A percentile compares a stretch with the other conserved stretches of the same genome.
Evolutionary conservation across 148 eudicot genomes (phyloP).

Genomic region (Suaeda aralocaspica): DNA sequence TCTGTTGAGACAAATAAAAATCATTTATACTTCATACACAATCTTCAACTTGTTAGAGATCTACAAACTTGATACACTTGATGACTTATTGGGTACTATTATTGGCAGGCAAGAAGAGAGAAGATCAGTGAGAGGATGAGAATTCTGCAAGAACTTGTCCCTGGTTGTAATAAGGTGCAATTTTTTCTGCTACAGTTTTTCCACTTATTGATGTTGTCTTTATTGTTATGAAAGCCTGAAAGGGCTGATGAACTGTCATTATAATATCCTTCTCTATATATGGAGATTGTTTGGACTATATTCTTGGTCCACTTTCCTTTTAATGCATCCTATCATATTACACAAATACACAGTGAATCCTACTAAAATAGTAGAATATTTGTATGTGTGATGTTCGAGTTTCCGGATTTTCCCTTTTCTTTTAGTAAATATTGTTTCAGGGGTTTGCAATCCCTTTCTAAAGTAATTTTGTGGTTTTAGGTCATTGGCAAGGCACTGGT

Average conservation of each 20-base stretch:
- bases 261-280: not conserved
- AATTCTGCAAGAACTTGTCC: constrained; percentile 84
- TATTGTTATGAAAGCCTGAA: not conserved
- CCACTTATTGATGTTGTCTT: not conserved
- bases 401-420: not conserved
- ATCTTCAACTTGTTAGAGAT: not conserved
- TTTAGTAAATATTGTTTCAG: not conserved
- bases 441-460: constrained; percentile 1
- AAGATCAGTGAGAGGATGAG: constrained; percentile 93
- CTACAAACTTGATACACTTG: not conserved
- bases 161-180: constrained; percentile 74
- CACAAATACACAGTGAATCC: not conserved
- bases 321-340: not conserved
- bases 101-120: constrained; percentile 82
- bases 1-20: not conserved
- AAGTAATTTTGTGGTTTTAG: constrained; percentile 37
- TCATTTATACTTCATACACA: too few species aligned
- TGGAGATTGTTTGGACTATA: not conserved
- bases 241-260: constrained; percentile 9
- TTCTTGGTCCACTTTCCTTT: not conserved
- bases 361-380: constrained; percentile 2
- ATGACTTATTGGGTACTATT: constrained; percentile 3
- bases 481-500: constrained; percentile 92
- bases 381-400: not conserved
- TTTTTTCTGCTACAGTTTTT: constrained; percentile 5